A percentile compares a stretch with the other conserved stretches of the same genome.
phyloP scores from a whole-genome alignment of 148 eudicot species.

The Arctostaphylos glauca region DNA sequence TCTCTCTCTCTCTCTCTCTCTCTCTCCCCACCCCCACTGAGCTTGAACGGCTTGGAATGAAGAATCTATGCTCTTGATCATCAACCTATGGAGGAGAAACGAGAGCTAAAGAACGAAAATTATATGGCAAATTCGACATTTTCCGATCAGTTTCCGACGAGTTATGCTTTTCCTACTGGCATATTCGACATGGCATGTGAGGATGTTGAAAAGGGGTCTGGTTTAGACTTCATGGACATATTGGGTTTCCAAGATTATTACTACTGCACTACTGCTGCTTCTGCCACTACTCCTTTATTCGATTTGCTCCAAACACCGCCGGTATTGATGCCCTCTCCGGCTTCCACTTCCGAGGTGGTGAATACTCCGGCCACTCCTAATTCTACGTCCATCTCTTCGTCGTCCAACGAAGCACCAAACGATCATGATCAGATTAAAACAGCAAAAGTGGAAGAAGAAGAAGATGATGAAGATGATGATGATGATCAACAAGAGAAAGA shows the following conservation, averaged over 20 bases:
- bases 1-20: constrained; percentile 20
- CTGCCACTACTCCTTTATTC: constrained; percentile 27
- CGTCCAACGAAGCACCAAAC: constrained; percentile 46
- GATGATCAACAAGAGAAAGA: constrained; percentile 26
- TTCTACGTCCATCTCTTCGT: constrained; percentile 59
- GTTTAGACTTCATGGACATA: constrained; percentile 36
- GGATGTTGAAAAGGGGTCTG: constrained; percentile 18
- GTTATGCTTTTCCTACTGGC: constrained; percentile 13
- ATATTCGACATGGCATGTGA: constrained; percentile 28
- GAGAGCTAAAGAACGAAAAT: constrained; percentile 12
- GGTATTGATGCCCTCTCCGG: constrained; percentile 10
- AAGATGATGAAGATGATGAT: constrained; percentile 22
- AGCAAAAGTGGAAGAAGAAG: constrained; percentile 24
- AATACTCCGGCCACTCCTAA: constrained; percentile 61
- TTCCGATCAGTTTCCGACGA: constrained; percentile 29
- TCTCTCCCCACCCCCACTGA: constrained; percentile 11
- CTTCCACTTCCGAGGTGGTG: constrained; percentile 39
- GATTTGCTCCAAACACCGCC: constrained; percentile 33
- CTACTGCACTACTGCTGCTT: background rate
- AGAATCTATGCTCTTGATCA: constrained; percentile 29
- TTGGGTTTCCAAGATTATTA: constrained; percentile 32
- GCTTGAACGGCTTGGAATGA: constrained; percentile 22
- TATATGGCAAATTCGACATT: constrained; percentile 22
- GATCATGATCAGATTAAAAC: constrained; percentile 21
- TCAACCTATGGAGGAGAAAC: constrained; percentile 29